Percentiles rank a stretch among this genome's conserved stretches.
These are phyloP conservation scores for Microdochium bolleyi DNA, from an alignment of 2,329 filamentous ascomycete genomes.

Conservation along the genomic window DNA sequence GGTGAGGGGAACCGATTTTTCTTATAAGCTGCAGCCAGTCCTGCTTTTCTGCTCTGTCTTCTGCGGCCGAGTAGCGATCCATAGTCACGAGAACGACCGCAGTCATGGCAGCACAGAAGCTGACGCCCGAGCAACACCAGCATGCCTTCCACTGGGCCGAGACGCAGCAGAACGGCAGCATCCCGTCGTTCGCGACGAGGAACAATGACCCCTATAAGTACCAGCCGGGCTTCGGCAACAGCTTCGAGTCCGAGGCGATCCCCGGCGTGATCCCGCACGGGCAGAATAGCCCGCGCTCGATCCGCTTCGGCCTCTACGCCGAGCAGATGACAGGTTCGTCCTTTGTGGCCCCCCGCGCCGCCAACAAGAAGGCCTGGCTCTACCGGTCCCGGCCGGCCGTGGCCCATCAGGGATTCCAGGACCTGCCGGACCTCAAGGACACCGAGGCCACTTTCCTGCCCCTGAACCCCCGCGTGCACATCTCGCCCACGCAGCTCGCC, in stretches of 20 bases:
- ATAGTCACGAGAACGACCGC: not conserved
- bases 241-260: conserved; percentile 34
- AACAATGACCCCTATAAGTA: conserved; percentile 37
- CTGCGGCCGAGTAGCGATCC: no score
- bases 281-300: conserved; percentile 35
- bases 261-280: conserved; percentile 36
- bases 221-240: conserved; percentile 46
- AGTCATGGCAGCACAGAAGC: not conserved
- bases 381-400: conserved; percentile 23
- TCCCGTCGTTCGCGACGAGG: conserved; percentile 41
- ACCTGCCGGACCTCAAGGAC: conserved; percentile 20
- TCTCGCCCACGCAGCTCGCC: conserved; percentile 34
- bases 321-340: conserved; percentile 38
- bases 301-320: conserved; percentile 31
- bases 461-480: conserved; percentile 34
- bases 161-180: conserved; percentile 46
- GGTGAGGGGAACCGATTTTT: no score
- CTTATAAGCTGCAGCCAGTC: no score
- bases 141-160: conserved; percentile 50
- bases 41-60: no score
- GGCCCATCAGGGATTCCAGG: conserved; percentile 15
- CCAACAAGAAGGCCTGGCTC: conserved; percentile 24
- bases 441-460: conserved; percentile 35
- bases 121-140: conserved; percentile 30
- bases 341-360: conserved; percentile 20